Base-by-base conservation (phyloP, 2,329 filamentous ascomycete genomes). In the Graphium sp. region DNA sequence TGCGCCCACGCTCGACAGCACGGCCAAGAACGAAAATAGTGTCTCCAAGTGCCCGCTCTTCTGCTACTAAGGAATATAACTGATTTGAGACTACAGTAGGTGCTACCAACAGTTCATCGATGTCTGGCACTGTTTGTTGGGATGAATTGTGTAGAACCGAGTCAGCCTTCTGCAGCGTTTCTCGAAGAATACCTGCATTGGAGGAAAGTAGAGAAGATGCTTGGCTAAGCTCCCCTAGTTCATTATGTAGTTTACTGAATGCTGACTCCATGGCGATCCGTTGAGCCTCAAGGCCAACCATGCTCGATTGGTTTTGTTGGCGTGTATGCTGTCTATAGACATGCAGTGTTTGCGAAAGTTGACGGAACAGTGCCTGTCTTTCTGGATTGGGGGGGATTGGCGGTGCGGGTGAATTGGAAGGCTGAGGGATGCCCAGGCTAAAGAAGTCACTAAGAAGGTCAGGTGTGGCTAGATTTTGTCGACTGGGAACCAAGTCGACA, bases 351-450 rank as follows among this genome's bases (percentile, higher is more conserved):
- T 66, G 60, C 20, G 76, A 83, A 18, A 95, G 66, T 24, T 84
- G 78, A 30, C 67, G 66, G 4, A 93, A 63, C 11, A 95, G 67
- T 13, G 79, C 76, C 49, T 95, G 84, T 47, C 93, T 94, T 52
- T 95, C 83, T 1, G 89, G 89, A 43, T 98, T 98, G 0, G 84
- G 85, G 0, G 89, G 87, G 18, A 94, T 83, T 0, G 87, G 85
- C 1, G 89, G 87, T 1, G 83, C 71, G 5, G 76, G 63, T 6
- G 72, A 46, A 14, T 62, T 55, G 1, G 58, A 53, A 4, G 55
- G 48, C 2, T 58, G 50, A 3, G 66, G 59, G 9, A n/a, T n/a
- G n/a, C n/a, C n/a, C n/a, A n/a, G n/a, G n/a, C n/a, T n/a, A n/a
- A n/a, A n/a, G n/a, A n/a, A n/a, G n/a, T n/a, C n/a, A n/a, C n/a